Evolutionary conservation across 2,329 filamentous ascomycete genomes (phyloP), one percentile per base, ranked within the genome.

Genomic region (Fusarium transvaalense): DNA sequence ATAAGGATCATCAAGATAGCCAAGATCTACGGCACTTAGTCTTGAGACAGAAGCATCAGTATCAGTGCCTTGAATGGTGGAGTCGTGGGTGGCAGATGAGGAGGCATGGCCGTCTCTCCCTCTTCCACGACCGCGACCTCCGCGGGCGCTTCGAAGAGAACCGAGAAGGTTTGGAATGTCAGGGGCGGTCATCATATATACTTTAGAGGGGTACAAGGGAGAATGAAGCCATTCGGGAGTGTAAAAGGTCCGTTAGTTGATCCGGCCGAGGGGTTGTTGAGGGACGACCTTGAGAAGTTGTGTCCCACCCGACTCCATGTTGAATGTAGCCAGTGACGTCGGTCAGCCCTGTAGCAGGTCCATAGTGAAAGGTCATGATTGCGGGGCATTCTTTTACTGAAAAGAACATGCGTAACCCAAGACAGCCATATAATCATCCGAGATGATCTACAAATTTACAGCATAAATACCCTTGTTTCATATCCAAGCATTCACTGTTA

Each of bases 21-120:
- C 94, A 51, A 93, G 77, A 58, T 91, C 87, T 17, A 98, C 93
- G 14, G 95, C 95, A 77, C 94, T 98, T 79, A 97, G 82, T 35
- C 96, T 88, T 31, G 94, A 97, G 41, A 93, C 89, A 61, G 93
- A 93, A 27, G 96, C 96, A 82, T 99, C 96, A 64, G 90, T 90
- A 79, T 99, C 96, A 5, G 96, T 99, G 67, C 90, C 89, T 78
- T 97, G 95, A 59, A 99, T 90, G 39, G 91, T 87, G 61, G 85
- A 83, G 79, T 98, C 94, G 71, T 90, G 89, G 46, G 81, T 80
- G 41, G 76, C 69, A n/a, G 76, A 69, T 23, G 73, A 57, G 53
- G 67, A 71, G 68, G 72, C 62, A n/a, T 75, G 74, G 14, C 76
- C 78, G 45, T 81, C 82, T 54, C 75, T 64, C 3, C 73, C 74